These are phyloP conservation scores for Ganoderma resinaceum DNA, from an alignment of 1,284 basidiomycete genomes.

Conservation along the genomic window DNA sequence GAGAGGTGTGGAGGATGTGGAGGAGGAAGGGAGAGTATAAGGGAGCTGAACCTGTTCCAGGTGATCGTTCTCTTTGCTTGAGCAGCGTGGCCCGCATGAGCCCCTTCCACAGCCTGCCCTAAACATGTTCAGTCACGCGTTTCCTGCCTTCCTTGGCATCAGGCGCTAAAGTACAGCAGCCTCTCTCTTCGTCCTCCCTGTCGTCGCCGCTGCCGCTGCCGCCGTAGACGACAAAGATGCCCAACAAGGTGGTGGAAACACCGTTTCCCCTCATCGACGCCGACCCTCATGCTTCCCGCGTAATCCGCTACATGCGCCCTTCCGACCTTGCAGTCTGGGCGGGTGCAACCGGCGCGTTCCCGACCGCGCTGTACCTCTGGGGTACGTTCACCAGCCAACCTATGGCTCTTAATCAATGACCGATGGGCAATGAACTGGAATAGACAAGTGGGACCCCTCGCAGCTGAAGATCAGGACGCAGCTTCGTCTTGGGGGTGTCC, in stretches of 20 bases:
- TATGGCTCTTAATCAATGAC: background rate
- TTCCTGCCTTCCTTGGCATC: conserved; percentile 23
- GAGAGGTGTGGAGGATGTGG: conserved; percentile 7
- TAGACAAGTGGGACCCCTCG: conserved; percentile 56
- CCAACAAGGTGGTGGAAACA: conserved; percentile 72
- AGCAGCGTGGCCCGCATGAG: conserved; percentile 25
- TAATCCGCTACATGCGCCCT: conserved; percentile 88
- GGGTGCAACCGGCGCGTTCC: conserved; percentile 81
- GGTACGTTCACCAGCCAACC: conserved; percentile 55
- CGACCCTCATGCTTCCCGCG: conserved; percentile 91
- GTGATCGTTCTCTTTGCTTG: conserved; percentile 21
- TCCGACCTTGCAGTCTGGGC: conserved; percentile 92
- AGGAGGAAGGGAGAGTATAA: conserved; percentile 14
- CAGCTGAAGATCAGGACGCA: conserved; percentile 49
- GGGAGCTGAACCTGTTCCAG: conserved; percentile 8
- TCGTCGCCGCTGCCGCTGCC: conserved; percentile 28
- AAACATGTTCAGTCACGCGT: conserved; percentile 31
- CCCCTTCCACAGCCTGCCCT: conserved; percentile 30
- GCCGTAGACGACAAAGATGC: conserved; percentile 55
- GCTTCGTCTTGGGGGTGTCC: conserved; percentile 54
- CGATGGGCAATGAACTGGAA: conserved; percentile 1
- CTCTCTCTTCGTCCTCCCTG: conserved; percentile 14
- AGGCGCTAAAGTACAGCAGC: conserved; percentile 22
- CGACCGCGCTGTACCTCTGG: conserved; percentile 77
- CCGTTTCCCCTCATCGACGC: conserved; percentile 89